Base-by-base conservation (phyloP, 2,329 filamentous ascomycete genomes). In the Botrytis galanthina region DNA sequence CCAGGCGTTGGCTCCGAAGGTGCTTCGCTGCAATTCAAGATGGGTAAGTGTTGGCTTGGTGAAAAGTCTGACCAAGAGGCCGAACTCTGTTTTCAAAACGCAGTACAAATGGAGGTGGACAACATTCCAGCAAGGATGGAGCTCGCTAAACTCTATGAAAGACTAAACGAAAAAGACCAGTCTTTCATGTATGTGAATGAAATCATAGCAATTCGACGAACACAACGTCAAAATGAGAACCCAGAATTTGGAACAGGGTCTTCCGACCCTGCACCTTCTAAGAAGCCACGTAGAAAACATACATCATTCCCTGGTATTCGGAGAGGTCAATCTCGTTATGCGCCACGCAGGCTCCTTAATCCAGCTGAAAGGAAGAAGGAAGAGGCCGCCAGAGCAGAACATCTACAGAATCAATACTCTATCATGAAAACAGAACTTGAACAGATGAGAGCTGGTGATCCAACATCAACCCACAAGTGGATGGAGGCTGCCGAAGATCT, bases 81-180 rank as follows among this genome's bases (percentile, higher is more conserved):
- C 0, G 91, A 95, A 79, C 90, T 92, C 76, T 92, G 90, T 79
- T 96, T 95, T 78, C 87, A 93, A 37, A 89, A 89, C 2, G 89
- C 95, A 18, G 89, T 94, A 54, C 89, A 93, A 70, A 87, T 90
- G 74, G 92, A 97, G 75, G 85, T 90, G 62, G 85, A 89, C 59
- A 90, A 92, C 73, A 90, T 95, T 66, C 91, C 94, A 75, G 93
- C 93, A 57, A 91, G 93, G 57, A 89, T 93, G 44, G 89, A 93
- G 78, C 85, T 98, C 16, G 93, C 93, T 20, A 94, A 92, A 78
- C 89, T 98, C 81, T 97, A 97, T 79, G 93, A 97, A 80, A 89
- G 87, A 75, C 87, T 88, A 62, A 90, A 90, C 75, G 89, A 91
- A 83, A 90, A 88, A 35, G 92, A 94, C 78, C 90, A 93, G 78